Percentiles rank a stretch among this genome's conserved stretches.
phyloP scores from a whole-genome alignment of 495 filamentous ascomycete species.

The Haplographium delicatum region DNA sequence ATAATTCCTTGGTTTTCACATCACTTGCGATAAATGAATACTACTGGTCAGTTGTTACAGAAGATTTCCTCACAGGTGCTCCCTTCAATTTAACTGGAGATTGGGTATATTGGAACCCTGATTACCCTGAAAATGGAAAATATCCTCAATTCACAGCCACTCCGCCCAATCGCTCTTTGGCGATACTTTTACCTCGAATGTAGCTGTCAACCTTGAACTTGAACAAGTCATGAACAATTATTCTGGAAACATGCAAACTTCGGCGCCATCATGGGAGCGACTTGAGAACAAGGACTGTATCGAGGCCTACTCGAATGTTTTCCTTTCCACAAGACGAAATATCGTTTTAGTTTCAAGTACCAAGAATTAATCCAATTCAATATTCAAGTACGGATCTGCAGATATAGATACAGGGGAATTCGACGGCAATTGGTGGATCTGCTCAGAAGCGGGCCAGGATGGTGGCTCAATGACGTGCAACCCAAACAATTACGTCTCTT shows the following conservation, averaged over 20 bases:
- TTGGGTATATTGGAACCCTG: not conserved
- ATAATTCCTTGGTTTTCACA: slow-evolving; percentile 10
- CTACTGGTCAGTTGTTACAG: slow-evolving; percentile 5
- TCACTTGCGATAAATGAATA: slow-evolving; percentile 5
- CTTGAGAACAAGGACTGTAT: too few species aligned
- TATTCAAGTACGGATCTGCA: too few species aligned
- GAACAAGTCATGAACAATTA: not conserved
- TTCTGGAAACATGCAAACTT: too few species aligned
- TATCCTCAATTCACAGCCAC: not conserved
- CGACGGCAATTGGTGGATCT: too few species aligned
- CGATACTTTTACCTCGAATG: not conserved
- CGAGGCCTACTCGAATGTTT: too few species aligned
- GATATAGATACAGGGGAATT: too few species aligned
- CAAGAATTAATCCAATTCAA: too few species aligned
- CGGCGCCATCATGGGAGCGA: too few species aligned
- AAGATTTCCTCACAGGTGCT: slow-evolving; percentile 10
- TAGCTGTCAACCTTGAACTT: not conserved
- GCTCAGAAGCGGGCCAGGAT: too few species aligned
- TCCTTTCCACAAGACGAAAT: too few species aligned
- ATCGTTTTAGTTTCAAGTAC: too few species aligned
- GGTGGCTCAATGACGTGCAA: slow-evolving; percentile 4
- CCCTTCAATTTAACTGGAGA: slow-evolving; percentile 13
- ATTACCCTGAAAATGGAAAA: not conserved
- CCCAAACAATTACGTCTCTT: not conserved
- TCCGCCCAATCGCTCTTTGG: not conserved